A percentile compares a stretch with the other conserved stretches of the same genome.
phyloP scores from a whole-genome alignment of 371 early-diverging fungal species.

The Apophysomyces trapeziformis region DNA sequence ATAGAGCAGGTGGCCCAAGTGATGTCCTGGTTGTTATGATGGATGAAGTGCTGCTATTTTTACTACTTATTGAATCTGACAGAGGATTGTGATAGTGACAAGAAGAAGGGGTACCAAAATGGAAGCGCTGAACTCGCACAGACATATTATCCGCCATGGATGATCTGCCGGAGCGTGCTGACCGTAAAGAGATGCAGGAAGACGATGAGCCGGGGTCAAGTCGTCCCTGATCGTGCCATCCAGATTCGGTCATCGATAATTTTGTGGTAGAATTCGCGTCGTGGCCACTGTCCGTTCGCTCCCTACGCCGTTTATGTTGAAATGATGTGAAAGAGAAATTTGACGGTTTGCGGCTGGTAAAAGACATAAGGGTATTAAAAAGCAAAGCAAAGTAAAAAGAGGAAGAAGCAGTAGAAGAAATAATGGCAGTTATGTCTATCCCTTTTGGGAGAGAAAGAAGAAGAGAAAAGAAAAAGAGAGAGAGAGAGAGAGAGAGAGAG shows the following conservation, averaged over 20 bases:
- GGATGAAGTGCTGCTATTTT: background rate
- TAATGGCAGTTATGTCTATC: no score
- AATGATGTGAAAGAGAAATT: background rate
- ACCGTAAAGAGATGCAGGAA: slow-evolving; percentile 9
- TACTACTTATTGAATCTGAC: slow-evolving; percentile 1
- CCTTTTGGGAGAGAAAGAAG: no score
- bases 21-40: slow-evolving; percentile 8
- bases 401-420: no score
- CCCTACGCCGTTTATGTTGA: slow-evolving; percentile 9
- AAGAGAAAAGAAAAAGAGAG: no score
- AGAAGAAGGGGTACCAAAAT: slow-evolving; percentile 27
- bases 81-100: slow-evolving; percentile 7
- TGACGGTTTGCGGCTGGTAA: slow-evolving; percentile 2
- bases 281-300: slow-evolving; percentile 26
- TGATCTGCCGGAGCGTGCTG: slow-evolving; percentile 22
- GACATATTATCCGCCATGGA: slow-evolving; percentile 17
- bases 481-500: background rate
- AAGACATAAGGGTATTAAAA: background rate
- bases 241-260: background rate
- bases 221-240: slow-evolving; percentile 1
- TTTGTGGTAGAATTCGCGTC: slow-evolving; percentile 8
- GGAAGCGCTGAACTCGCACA: slow-evolving; percentile 21
- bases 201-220: background rate
- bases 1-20: slow-evolving; percentile 2
- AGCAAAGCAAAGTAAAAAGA: background rate